A percentile compares a stretch with the other conserved stretches of the same genome.
Evolutionary conservation across 1,139 yeast species (phyloP).

Genomic region (Eremothecium gossypii): DNA sequence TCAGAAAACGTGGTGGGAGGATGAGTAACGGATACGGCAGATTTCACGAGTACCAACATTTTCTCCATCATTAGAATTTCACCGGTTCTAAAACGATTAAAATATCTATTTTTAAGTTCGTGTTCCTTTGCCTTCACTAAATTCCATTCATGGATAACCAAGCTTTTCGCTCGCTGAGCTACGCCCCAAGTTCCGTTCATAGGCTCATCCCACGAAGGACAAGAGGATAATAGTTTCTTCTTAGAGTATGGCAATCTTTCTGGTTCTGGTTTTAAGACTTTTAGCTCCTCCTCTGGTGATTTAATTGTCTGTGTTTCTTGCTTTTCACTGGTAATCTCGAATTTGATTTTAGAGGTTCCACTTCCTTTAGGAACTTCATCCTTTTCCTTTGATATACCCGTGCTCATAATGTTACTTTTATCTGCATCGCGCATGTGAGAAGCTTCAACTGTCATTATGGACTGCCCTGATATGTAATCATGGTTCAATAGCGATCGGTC

Average conservation of each 20-base stretch:
- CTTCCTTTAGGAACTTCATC: constrained; percentile 4
- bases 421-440: not conserved
- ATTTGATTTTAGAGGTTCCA: not conserved
- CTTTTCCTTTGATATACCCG: not conserved
- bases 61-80: constrained; percentile 57
- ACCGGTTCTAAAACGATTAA: constrained; percentile 34
- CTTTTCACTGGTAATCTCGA: not conserved
- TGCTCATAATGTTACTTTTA: not conserved
- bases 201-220: constrained; percentile 6
- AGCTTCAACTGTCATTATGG: not conserved
- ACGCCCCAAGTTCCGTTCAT: constrained; percentile 7
- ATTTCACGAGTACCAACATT: constrained; percentile 54
- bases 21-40: constrained; percentile 22
- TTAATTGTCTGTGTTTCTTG: not conserved
- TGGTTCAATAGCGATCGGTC: constrained; percentile 1
- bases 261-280: constrained; percentile 6
- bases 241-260: constrained; percentile 3
- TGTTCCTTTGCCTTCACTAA: constrained; percentile 7
- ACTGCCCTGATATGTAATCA: not conserved
- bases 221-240: constrained; percentile 4
- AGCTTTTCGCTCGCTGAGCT: constrained; percentile 11
- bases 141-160: constrained; percentile 8
- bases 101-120: constrained; percentile 9
- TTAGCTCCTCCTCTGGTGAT: not conserved
- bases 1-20: constrained; percentile 35